Conservation (phyloP, 805 yeast genomes). For the Yarrowia porcina region DNA sequence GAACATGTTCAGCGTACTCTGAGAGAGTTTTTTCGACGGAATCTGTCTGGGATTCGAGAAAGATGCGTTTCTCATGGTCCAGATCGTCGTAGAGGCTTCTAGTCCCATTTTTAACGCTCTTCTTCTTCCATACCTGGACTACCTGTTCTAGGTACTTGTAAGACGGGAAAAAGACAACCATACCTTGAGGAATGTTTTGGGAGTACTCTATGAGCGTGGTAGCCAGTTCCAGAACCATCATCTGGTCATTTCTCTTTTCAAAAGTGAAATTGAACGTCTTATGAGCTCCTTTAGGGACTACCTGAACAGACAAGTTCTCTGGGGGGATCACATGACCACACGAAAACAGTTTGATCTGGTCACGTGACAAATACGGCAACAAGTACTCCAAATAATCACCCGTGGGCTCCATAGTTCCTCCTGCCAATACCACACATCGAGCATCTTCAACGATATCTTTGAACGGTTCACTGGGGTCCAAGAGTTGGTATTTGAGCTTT, state of each 20-base stretch:
- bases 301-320: constrained; percentile 59
- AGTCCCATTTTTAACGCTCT: constrained; percentile 29
- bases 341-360: constrained; percentile 51
- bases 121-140: constrained; percentile 54
- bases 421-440: constrained; percentile 74
- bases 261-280: constrained; percentile 62
- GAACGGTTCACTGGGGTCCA: constrained; percentile 76
- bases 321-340: constrained; percentile 86
- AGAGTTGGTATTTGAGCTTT: constrained; percentile 59
- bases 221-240: constrained; percentile 53
- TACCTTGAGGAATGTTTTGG: constrained; percentile 60
- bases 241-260: constrained; percentile 51
- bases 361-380: constrained; percentile 52
- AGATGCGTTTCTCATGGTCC: constrained; percentile 41
- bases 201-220: constrained; percentile 45
- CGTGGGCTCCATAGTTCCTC: constrained; percentile 94
- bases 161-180: constrained; percentile 82
- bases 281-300: constrained; percentile 41
- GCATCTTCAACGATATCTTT: constrained; percentile 61
- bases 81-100: constrained; percentile 34
- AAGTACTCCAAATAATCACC: constrained; percentile 62
- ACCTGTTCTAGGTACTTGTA: constrained; percentile 65
- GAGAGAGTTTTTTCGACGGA: constrained; percentile 48
- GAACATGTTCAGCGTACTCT: constrained; percentile 49
- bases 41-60: constrained; percentile 51